A percentile compares a stretch with the other conserved stretches of the same genome.
These are phyloP conservation scores for Dactylellina parvicollis DNA, from an alignment of 2,329 filamentous ascomycete species.

Conservation along the genomic window DNA sequence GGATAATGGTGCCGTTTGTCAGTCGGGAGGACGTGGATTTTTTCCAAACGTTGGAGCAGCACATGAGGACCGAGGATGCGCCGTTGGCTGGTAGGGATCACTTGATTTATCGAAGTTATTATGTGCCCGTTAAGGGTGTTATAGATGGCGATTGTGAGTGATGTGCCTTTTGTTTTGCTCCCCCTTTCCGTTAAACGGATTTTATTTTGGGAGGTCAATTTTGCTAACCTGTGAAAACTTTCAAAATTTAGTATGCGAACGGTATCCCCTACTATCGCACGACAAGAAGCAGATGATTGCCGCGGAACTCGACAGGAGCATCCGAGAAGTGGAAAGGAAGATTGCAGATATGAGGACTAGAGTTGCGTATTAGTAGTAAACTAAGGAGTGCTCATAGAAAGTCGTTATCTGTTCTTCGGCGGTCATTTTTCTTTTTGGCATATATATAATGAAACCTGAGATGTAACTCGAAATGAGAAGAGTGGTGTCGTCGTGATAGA, in stretches of 20 bases:
- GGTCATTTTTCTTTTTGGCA: no score
- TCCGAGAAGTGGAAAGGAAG: slow-evolving; percentile 94
- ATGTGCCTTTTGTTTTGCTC: background rate
- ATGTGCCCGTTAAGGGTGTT: slow-evolving; percentile 92
- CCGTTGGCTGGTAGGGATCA: slow-evolving; percentile 93
- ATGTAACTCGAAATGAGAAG: background rate
- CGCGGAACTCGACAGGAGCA: slow-evolving; percentile 86
- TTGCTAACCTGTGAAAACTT: slow-evolving; percentile 1
- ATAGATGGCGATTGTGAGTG: slow-evolving; percentile 82
- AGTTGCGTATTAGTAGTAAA: slow-evolving; percentile 56
- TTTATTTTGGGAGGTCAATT: background rate
- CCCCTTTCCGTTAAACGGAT: background rate
- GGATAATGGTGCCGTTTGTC: slow-evolving; percentile 89
- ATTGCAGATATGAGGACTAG: slow-evolving; percentile 69
- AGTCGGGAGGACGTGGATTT: slow-evolving; percentile 95
- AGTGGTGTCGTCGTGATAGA: no score
- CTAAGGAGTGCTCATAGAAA: background rate
- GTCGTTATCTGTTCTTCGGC: no score
- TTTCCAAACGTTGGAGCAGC: slow-evolving; percentile 91
- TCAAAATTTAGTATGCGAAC: slow-evolving; percentile 75
- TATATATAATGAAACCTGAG: no score
- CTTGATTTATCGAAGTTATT: slow-evolving; percentile 93
- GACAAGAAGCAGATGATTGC: slow-evolving; percentile 97
- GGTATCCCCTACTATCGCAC: slow-evolving; percentile 81
- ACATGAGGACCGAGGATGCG: slow-evolving; percentile 84